phyloP scores from a whole-genome alignment of 768 basidiomycete genomes.

The Tulasnella sp. region DNA sequence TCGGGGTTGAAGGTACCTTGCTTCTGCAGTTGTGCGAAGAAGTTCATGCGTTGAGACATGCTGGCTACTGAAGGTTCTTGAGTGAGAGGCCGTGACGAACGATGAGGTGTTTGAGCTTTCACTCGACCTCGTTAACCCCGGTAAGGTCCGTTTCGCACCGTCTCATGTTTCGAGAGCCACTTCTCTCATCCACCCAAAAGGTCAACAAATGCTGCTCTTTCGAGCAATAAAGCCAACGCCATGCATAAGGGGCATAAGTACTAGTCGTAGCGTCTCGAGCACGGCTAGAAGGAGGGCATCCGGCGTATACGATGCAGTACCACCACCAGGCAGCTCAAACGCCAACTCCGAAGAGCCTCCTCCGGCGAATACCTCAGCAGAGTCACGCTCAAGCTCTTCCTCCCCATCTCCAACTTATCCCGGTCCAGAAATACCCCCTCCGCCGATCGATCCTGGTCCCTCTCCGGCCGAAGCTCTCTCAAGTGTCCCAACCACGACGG shows the following conservation, averaged over 20 bases:
- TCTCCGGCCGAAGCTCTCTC: background rate
- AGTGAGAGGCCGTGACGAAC: background rate
- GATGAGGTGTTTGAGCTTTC: background rate
- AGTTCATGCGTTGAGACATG: slow-evolving; percentile 5
- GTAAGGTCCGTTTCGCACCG: background rate
- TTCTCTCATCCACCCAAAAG: background rate
- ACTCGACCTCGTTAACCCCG: background rate
- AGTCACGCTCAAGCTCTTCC: background rate
- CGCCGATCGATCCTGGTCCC: background rate
- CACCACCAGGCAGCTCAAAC: background rate
- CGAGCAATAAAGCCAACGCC: background rate
- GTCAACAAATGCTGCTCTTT: background rate
- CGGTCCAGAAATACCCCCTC: background rate
- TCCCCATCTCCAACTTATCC: background rate
- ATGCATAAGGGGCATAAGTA: background rate
- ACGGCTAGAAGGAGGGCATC: background rate
- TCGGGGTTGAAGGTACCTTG: background rate
- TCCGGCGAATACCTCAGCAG: background rate
- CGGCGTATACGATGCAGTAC: background rate
- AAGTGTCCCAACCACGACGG: background rate
- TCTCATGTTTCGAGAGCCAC: background rate
- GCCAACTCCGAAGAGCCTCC: background rate
- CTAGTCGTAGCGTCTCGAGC: background rate
- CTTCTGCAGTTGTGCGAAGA: background rate
- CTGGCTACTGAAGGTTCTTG: background rate